Evolutionary conservation across 768 basidiomycete genomes (phyloP), one percentile per base, ranked within the genome.

Genomic region (Boletus tylopilopsis): DNA sequence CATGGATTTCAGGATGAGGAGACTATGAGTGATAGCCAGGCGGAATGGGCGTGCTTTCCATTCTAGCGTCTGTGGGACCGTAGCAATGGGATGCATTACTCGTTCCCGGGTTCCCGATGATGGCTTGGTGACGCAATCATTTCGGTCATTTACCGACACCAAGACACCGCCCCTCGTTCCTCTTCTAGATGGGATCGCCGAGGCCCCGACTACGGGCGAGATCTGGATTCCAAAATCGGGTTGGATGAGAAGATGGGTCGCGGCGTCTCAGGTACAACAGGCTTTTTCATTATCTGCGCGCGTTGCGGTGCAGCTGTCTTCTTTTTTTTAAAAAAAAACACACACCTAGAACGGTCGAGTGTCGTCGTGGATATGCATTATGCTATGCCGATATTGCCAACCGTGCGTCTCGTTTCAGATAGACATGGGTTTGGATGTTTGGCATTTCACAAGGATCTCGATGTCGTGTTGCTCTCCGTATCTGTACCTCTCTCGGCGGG

Each of bases 41-140:
- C 57, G 60, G 58, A 55, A 42, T 45, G 47, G 58, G 62, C 64
- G 58, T 65, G 64, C 55, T 54, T 53, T 64, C 64, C 62, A 64
- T 65, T 66, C 54, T 50, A 44, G 42, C 38, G 42, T 56, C 51
- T 64, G 62, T 57, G 57, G 57, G 49, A 49, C 56, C 60, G 41
- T 60, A 48, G 57, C 52, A 53, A 32, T 62, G 49, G 60, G 49
- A 35, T 42, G 35, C 52, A 43, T n/a, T 57, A 45, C 49, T 52
- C 36, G 51, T 65, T 36, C 44, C 41, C 35, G 47, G 57, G 50
- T 53, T 43, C 39, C 49, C 36, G 32, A 49, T 55, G 49, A 47
- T 55, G 55, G 41, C 49, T 13, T 46, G 29, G 49, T 63, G 62
- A 63, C 55, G 61, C 55, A 59, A 60, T n/a, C n/a, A n/a, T 53